Percentiles rank a stretch among this genome's conserved stretches.
Conservation (phyloP, 495 filamentous ascomycete genomes). For the Thozetella sp. region DNA sequence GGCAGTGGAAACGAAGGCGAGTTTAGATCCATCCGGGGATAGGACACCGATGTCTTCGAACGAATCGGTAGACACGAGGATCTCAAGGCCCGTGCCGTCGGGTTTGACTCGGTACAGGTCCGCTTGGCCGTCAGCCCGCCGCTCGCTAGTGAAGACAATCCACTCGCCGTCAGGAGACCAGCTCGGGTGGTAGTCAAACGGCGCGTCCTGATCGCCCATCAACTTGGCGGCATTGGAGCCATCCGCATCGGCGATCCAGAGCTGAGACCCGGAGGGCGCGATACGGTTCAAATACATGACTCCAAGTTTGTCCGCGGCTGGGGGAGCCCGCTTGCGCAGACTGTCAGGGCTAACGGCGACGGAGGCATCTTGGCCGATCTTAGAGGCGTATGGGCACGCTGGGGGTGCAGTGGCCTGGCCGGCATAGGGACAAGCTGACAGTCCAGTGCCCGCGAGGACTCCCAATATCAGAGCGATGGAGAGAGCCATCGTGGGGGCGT, state of each 20-base stretch:
- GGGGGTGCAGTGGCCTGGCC: not conserved
- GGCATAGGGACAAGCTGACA: not conserved
- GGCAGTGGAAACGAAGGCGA: constrained; percentile 12
- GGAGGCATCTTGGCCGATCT: not conserved
- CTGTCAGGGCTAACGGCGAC: not conserved
- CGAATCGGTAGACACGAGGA: constrained; percentile 8
- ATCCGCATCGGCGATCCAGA: constrained; percentile 34
- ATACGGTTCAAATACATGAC: constrained; percentile 37
- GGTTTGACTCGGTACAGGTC: constrained; percentile 13
- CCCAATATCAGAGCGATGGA: no score
- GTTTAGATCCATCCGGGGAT: constrained; percentile 16
- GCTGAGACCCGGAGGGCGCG: constrained; percentile 24
- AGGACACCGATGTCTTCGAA: constrained; percentile 15
- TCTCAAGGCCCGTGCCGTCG: constrained; percentile 10
- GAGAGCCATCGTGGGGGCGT: no score
- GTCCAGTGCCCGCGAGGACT: not conserved
- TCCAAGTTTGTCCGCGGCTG: constrained; percentile 3
- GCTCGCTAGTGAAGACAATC: constrained; percentile 18
- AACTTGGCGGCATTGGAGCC: constrained; percentile 30
- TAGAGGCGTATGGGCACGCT: not conserved
- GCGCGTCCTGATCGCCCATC: constrained; percentile 15
- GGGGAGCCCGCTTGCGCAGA: not conserved
- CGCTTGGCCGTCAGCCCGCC: constrained; percentile 10
- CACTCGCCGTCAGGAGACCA: constrained; percentile 30
- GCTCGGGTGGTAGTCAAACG: constrained; percentile 35